phyloP scores from a whole-genome alignment of 106 monocot species.

The Dioscorea zingiberensis region DNA sequence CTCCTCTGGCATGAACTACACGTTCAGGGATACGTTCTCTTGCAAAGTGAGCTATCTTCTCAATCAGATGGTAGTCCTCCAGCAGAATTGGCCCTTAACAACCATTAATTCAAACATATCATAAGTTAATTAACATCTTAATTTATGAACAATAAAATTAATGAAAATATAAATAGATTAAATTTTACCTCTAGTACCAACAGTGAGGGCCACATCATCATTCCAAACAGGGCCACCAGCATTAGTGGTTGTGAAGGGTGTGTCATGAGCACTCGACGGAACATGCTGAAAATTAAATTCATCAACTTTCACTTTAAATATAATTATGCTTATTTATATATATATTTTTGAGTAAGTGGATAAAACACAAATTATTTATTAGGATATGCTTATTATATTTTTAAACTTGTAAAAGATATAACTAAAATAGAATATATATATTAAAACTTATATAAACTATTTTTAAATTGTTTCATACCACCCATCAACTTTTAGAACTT shows the following conservation, averaged over 20 bases:
- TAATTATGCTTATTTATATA: too few relatives aligned
- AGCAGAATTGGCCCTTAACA: slow-evolving; percentile 52
- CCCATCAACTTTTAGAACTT: too few relatives aligned
- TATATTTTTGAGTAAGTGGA: too few relatives aligned
- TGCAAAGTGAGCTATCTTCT: slow-evolving; percentile 67
- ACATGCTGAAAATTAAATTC: slow-evolving; percentile 9
- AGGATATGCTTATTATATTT: too few relatives aligned
- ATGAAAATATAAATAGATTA: neutral
- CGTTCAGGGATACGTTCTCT: slow-evolving; percentile 73
- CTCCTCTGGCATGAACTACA: slow-evolving; percentile 66
- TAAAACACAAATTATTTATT: too few relatives aligned
- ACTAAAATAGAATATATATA: too few relatives aligned
- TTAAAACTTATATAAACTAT: too few relatives aligned
- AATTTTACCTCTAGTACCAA: slow-evolving; percentile 43
- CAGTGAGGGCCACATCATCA: slow-evolving; percentile 68
- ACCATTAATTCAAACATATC: neutral
- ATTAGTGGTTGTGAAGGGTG: slow-evolving; percentile 59
- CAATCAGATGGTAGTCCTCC: slow-evolving; percentile 72
- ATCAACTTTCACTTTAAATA: too few relatives aligned
- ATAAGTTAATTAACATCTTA: neutral
- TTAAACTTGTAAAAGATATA: too few relatives aligned
- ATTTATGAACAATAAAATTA: too few relatives aligned
- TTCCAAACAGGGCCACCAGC: slow-evolving; percentile 73
- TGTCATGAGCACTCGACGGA: slow-evolving; percentile 57
- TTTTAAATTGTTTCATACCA: too few relatives aligned